Evolutionary conservation across 495 filamentous ascomycete genomes (phyloP).

Genomic region (Letharia lupina): DNA sequence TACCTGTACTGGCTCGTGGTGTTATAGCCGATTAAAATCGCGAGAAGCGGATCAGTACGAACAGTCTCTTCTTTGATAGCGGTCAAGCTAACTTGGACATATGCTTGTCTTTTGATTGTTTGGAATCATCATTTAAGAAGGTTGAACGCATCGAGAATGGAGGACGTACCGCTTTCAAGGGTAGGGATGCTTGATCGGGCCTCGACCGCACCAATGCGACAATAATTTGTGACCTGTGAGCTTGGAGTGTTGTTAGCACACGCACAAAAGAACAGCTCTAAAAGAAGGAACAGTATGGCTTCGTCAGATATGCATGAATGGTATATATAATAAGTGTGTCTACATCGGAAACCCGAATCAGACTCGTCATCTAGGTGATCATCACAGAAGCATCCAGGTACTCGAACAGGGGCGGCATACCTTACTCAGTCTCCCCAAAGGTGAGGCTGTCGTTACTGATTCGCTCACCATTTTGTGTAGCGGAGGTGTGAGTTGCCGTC

Average conservation of each 20-base stretch:
- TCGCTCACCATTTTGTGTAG: not conserved
- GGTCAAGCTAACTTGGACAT: slow-evolving; percentile 45
- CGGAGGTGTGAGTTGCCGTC: not conserved
- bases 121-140: slow-evolving; percentile 43
- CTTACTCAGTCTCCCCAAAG: slow-evolving; percentile 9
- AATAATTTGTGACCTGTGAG: not conserved
- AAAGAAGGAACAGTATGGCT: not conserved
- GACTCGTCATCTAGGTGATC: slow-evolving; percentile 55
- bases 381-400: slow-evolving; percentile 34
- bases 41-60: slow-evolving; percentile 35
- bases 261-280: slow-evolving; percentile 10
- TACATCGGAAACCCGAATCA: slow-evolving; percentile 54
- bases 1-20: slow-evolving; percentile 9
- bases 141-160: slow-evolving; percentile 11
- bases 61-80: slow-evolving; percentile 44
- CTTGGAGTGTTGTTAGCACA: slow-evolving; percentile 3
- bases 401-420: slow-evolving; percentile 21
- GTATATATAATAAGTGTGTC: slow-evolving; percentile 47
- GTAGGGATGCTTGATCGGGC: not conserved
- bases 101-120: slow-evolving; percentile 50
- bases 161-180: not conserved
- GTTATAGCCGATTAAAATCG: slow-evolving; percentile 1
- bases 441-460: not conserved
- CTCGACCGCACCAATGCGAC: not conserved
- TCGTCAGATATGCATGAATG: slow-evolving; percentile 52